phyloP scores from a whole-genome alignment of 192 early-diverging fungal genomes.

The Mortierella antarctica region DNA sequence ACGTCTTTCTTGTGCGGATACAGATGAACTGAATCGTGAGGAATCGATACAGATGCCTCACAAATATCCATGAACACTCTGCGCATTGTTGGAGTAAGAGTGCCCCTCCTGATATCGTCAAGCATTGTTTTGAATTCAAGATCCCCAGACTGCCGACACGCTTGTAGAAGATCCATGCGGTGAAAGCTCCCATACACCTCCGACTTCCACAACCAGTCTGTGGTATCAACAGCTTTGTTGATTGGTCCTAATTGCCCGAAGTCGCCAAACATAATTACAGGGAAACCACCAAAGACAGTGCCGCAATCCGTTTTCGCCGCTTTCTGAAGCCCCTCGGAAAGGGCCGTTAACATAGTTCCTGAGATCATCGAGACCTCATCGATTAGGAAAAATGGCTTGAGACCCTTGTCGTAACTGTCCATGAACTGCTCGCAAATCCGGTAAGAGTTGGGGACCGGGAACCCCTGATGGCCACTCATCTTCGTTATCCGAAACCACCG shows the following conservation, averaged over 20 bases:
- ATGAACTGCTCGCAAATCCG: constrained; percentile 9
- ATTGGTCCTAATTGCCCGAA: constrained; percentile 20
- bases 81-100: background rate
- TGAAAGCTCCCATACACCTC: constrained; percentile 10
- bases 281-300: background rate
- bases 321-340: constrained; percentile 11
- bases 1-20: background rate
- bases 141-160: constrained; percentile 16
- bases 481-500: constrained; percentile 13
- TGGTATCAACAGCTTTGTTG: constrained; percentile 9
- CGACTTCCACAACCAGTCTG: constrained; percentile 27
- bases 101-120: constrained; percentile 4
- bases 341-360: background rate
- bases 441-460: constrained; percentile 11
- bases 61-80: background rate
- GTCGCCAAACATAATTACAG: constrained; percentile 22
- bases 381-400: constrained; percentile 5
- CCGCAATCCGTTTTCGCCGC: constrained; percentile 5
- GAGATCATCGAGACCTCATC: constrained; percentile 27
- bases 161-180: constrained; percentile 5
- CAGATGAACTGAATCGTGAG: constrained; percentile 9
- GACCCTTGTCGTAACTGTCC: constrained; percentile 8
- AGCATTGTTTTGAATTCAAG: constrained; percentile 10
- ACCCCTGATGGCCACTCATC: constrained; percentile 6
- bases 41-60: background rate